Base-by-base conservation (phyloP, 768 basidiomycete species). In the Collybia nuda region DNA sequence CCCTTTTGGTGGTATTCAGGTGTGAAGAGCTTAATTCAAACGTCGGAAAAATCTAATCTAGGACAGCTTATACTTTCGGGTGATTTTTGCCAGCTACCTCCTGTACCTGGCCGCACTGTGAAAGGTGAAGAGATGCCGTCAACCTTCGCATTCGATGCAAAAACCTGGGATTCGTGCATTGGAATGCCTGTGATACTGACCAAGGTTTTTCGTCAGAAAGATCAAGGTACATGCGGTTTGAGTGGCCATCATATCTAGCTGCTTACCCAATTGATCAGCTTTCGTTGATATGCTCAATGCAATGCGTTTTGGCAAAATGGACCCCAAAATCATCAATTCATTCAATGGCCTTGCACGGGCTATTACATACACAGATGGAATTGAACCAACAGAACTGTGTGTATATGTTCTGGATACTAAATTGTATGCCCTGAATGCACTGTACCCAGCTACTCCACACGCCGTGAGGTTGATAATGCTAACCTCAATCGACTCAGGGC, bases 71-170 rank as follows among this genome's bases (percentile, higher is more conserved):
- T 90, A 28, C 70, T 94, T 3, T 92, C 87, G 6, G 93, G 93
- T 6, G 93, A 97, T 62, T 95, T 95, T 65, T 94, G 84, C 62
- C 93, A 97, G 65, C 75, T 97, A 0, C 93, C 93, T 8, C 93
- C 93, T 1, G 90, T 95, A 0, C 73, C 79, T 11, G 72, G 70
- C 28, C 67, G 76, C 56, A 59, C 78, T 67, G 63, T 71, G 60
- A 70, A 81, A 43, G 77, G 77, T 55, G 51, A 78, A 56, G 37
- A 76, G 9, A 73, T 83, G 26, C 69, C 74, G 6, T 70, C 82
- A 5, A 64, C 54, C 5, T 95, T 95, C 65, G 84, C 87, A 2
- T 95, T 97, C 62, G 90, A 95, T 48, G 86, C 93, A 0, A 56
- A 76, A 12, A 72, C 76, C n/a, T 96, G 93, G 93, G 59, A 69